Percentiles rank a stretch among this genome's conserved stretches.
Evolutionary conservation across 2,329 filamentous ascomycete species (phyloP).

Genomic region (Trichoderma simmonsii): DNA sequence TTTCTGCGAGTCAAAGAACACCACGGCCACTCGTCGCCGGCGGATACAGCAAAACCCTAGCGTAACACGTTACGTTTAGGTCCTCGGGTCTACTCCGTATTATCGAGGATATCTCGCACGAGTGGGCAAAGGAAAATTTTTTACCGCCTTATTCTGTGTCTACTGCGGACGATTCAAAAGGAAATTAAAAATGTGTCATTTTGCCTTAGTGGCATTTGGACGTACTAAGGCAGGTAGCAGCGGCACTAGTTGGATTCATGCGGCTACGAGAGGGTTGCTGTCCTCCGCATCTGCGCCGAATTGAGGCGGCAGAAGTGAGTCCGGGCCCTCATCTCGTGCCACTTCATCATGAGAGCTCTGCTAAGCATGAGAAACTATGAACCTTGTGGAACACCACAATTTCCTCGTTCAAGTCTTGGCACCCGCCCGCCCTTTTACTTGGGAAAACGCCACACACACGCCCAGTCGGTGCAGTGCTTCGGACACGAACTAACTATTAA

Average conservation of each 20-base stretch:
- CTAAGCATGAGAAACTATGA: constrained; percentile 2
- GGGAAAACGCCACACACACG: constrained; percentile 5
- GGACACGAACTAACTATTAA: constrained; percentile 6
- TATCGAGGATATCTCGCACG: background rate
- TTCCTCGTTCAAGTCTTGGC: constrained; percentile 11
- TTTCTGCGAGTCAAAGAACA: background rate
- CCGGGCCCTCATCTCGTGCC: constrained; percentile 12
- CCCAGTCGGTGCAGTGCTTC: constrained; percentile 1
- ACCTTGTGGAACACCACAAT: constrained; percentile 12
- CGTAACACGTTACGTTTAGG: background rate
- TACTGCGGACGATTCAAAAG: background rate
- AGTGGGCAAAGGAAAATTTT: background rate
- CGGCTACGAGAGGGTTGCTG: constrained; percentile 1
- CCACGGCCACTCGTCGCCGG: background rate
- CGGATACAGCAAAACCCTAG: background rate
- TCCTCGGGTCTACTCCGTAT: background rate
- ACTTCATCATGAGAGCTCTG: constrained; percentile 10
- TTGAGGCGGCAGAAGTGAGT: background rate
- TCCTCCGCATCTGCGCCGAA: constrained; percentile 6
- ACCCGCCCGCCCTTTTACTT: background rate
- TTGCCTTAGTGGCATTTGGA: constrained; percentile 6
- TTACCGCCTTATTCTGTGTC: background rate
- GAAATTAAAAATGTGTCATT: constrained; percentile 11
- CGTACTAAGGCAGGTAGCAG: constrained; percentile 2
- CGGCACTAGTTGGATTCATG: constrained; percentile 6